Conservation (phyloP, 108 stramenopile species). For the Fragilariopsis cylindrus region DNA sequence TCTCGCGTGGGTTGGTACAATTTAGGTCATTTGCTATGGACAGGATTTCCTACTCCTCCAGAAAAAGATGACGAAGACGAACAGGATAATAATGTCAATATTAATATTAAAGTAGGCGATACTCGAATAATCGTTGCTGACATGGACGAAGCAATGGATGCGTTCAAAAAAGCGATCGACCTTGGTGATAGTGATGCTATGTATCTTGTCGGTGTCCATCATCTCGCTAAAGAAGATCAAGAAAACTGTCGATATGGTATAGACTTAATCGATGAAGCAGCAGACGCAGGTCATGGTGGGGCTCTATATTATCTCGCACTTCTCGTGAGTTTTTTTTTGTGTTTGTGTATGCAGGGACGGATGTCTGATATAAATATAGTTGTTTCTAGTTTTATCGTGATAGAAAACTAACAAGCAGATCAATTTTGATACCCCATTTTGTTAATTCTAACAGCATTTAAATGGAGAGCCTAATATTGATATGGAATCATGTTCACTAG, state of each 20-base stretch:
- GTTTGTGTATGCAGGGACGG: no score
- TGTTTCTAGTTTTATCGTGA: no score
- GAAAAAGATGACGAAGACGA: slow-evolving; percentile 27
- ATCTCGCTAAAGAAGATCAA: slow-evolving; percentile 37
- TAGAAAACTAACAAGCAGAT: no score
- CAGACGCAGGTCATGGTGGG: slow-evolving; percentile 56
- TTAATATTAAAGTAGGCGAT: neutral
- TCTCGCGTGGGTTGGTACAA: slow-evolving; percentile 80
- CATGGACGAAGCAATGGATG: slow-evolving; percentile 49
- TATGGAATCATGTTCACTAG: slow-evolving; percentile 41
- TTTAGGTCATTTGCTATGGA: slow-evolving; percentile 76
- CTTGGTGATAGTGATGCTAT: slow-evolving; percentile 80
- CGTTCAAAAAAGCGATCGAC: slow-evolving; percentile 69
- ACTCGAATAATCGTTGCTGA: slow-evolving; percentile 21
- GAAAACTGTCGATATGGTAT: slow-evolving; percentile 20
- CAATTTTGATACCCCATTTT: no score
- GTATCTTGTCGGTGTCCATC: slow-evolving; percentile 78
- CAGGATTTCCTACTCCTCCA: slow-evolving; percentile 35
- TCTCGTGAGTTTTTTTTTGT: slow-evolving; percentile 12
- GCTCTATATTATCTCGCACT: slow-evolving; percentile 80
- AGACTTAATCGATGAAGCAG: slow-evolving; percentile 48
- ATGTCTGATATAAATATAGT: no score
- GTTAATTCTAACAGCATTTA: slow-evolving; percentile 22
- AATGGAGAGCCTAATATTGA: slow-evolving; percentile 50
- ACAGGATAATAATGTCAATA: slow-evolving; percentile 3